Percentiles rank a stretch among this genome's conserved stretches.
Evolutionary conservation across 2,329 filamentous ascomycete species (phyloP).

Genomic region (Aspergillus ustus): DNA sequence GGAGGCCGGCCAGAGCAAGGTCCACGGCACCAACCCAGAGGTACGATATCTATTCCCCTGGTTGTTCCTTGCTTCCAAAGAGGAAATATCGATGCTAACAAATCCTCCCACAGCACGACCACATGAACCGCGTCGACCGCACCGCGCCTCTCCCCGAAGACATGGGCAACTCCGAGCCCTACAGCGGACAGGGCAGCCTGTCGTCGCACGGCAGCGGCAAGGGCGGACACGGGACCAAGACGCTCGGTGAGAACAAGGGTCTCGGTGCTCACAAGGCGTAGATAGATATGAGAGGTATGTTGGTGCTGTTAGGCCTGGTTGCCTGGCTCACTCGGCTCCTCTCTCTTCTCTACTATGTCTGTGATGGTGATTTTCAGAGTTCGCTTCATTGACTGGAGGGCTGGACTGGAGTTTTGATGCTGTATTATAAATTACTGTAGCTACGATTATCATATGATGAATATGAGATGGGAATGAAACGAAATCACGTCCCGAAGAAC

Average conservation of each 20-base stretch:
- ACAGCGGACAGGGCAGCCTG: conserved; percentile 30
- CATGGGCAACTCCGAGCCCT: conserved; percentile 32
- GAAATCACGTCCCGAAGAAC: background rate
- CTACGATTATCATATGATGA: background rate
- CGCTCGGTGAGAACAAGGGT: conserved; percentile 42
- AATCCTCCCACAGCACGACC: conserved; percentile 27
- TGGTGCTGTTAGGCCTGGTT: background rate
- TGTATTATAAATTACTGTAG: background rate
- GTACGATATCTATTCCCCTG: conserved; percentile 6
- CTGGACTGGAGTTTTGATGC: background rate
- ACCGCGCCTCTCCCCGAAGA: conserved; percentile 42
- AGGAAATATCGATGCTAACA: background rate
- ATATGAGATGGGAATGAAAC: background rate
- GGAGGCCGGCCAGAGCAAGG: conserved; percentile 37
- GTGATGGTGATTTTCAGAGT: background rate
- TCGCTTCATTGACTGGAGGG: conserved; percentile 7
- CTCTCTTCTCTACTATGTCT: background rate
- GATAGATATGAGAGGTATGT: background rate
- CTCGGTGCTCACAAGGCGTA: conserved; percentile 28
- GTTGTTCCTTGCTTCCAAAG: no score
- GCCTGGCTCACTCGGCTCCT: background rate
- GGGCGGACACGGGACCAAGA: conserved; percentile 42
- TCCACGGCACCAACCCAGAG: conserved; percentile 40
- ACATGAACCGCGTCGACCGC: conserved; percentile 38
- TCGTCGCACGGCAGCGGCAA: conserved; percentile 39